phyloP scores from a whole-genome alignment of 2,329 filamentous ascomycete species.

The Aureobasidium sp. region DNA sequence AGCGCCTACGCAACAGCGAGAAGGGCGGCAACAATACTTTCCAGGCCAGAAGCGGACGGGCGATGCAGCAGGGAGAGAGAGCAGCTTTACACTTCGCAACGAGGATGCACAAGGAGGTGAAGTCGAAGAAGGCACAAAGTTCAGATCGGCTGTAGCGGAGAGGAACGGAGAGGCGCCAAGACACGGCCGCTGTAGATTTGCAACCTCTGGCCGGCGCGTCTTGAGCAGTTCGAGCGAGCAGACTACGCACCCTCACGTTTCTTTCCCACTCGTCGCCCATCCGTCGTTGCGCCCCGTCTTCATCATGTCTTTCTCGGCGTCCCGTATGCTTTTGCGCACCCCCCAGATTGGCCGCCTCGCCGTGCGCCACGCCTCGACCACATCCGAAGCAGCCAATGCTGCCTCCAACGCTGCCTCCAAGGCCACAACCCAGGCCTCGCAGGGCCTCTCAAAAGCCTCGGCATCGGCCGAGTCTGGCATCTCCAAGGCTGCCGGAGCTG shows the following conservation, averaged over 20 bases:
- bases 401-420: slow-evolving; percentile 36
- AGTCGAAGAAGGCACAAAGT: not conserved
- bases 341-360: slow-evolving; percentile 37
- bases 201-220: slow-evolving; percentile 11
- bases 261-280: not conserved
- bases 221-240: slow-evolving; percentile 10
- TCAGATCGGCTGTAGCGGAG: not conserved
- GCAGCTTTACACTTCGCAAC: not conserved
- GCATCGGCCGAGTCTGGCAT: slow-evolving; percentile 74
- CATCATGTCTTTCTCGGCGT: slow-evolving; percentile 42
- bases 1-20: not conserved
- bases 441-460: slow-evolving; percentile 76
- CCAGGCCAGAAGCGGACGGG: not conserved
- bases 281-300: slow-evolving; percentile 4
- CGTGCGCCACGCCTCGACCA: slow-evolving; percentile 44
- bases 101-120: not conserved
- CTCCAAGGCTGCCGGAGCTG: slow-evolving; percentile 61
- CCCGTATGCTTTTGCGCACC: slow-evolving; percentile 40
- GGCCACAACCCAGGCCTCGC: slow-evolving; percentile 57
- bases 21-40: not conserved
- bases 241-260: slow-evolving; percentile 5
- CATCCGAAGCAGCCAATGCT: slow-evolving; percentile 39
- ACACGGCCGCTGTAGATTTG: slow-evolving; percentile 2
- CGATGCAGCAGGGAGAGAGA: not conserved
- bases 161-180: slow-evolving; percentile 3